A percentile compares a stretch with the other conserved stretches of the same genome.
These are phyloP conservation scores for Wickerhamomyces chaumierensis DNA, from an alignment of 805 yeast genomes.

Conservation along the genomic window DNA sequence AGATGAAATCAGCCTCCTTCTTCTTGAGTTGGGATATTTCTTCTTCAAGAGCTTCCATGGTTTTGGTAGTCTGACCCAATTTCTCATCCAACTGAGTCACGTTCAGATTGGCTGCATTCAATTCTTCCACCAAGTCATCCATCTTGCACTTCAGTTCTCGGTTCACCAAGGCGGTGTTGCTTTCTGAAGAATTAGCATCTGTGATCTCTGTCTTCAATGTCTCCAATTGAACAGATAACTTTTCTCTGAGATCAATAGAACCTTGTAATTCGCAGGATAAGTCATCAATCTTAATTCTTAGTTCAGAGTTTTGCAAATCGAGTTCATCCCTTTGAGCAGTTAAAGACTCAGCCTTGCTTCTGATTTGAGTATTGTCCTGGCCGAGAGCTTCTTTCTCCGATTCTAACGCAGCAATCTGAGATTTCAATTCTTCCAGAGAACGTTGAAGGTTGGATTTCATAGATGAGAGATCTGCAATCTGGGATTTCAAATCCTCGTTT, in stretches of 20 bases:
- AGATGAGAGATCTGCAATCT: background rate
- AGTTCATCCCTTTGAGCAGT: background rate
- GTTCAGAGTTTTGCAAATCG: background rate
- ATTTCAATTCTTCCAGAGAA: background rate
- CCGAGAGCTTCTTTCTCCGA: background rate
- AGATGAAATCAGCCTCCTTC: too few species aligned
- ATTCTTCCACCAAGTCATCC: background rate
- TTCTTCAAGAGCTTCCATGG: background rate
- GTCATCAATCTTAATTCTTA: background rate
- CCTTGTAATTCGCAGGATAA: background rate
- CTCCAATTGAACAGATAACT: background rate
- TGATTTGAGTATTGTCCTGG: background rate
- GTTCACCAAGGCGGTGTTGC: background rate
- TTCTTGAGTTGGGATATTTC: too few species aligned
- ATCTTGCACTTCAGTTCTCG: background rate
- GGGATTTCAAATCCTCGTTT: background rate
- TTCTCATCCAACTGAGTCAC: background rate
- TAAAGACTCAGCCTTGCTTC: background rate
- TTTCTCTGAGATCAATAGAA: background rate
- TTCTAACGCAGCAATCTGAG: background rate
- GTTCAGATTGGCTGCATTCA: background rate
- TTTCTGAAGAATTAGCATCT: background rate
- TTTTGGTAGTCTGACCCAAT: background rate
- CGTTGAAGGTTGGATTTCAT: background rate
- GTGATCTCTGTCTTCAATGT: background rate